Percentiles rank a stretch among this genome's conserved stretches.
These are phyloP conservation scores for Oxytropis ochrocephala DNA, from an alignment of 306 rosid species.

Conservation along the genomic window DNA sequence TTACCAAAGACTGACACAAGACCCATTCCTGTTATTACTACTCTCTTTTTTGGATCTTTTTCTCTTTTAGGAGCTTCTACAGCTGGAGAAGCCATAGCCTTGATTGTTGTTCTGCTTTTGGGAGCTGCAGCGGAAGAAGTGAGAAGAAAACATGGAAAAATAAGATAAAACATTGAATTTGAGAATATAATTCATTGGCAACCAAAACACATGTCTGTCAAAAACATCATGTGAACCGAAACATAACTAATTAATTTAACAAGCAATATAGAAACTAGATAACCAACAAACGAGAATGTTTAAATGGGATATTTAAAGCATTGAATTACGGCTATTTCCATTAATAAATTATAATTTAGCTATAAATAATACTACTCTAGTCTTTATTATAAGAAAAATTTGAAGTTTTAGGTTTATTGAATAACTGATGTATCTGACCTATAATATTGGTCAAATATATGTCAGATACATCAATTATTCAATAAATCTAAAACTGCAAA, in stretches of 20 bases:
- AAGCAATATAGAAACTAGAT: neutral
- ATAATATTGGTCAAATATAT: too few species aligned
- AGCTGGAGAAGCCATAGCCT: conserved; percentile 35
- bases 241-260: neutral
- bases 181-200: neutral
- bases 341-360: too few species aligned
- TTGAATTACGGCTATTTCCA: neutral
- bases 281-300: neutral
- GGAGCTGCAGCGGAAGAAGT: conserved; percentile 20
- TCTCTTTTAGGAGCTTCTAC: conserved; percentile 45
- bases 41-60: conserved; percentile 42
- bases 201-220: neutral
- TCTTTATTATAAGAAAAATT: too few species aligned
- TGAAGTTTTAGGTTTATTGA: too few species aligned
- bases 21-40: conserved; percentile 58
- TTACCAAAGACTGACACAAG: conserved; percentile 45
- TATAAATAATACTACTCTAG: too few species aligned
- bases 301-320: neutral
- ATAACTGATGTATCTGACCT: too few species aligned
- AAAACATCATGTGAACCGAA: neutral
- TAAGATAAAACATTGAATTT: neutral
- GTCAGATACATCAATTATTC: too few species aligned
- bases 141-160: neutral
- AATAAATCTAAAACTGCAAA: too few species aligned
- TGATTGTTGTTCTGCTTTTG: conserved; percentile 29